Evolutionary conservation across 2,329 filamentous ascomycete genomes (phyloP), one percentile per base, ranked within the genome.

Genomic region (Verticillium albo-atrum): DNA sequence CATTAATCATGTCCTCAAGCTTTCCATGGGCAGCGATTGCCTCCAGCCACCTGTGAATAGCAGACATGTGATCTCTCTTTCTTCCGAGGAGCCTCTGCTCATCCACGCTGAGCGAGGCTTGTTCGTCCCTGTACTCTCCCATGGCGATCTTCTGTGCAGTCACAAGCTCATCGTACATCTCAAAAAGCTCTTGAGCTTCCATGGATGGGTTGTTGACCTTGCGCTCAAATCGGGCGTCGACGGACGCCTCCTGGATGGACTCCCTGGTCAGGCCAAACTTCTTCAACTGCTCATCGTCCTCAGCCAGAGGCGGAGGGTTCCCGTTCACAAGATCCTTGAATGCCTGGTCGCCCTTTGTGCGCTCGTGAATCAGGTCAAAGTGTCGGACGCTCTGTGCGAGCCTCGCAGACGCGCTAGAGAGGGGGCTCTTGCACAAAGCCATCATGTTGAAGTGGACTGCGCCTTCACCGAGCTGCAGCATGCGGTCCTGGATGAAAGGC

Each of bases 371-470:
- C 28, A 67, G 66, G 6, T 68, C 63, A 30, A 83, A 62, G 20
- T 71, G 70, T 63, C 77, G 71, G 58, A 81, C 67, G 53, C 75
- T 78, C 26, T 67, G 62, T 2, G 77, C 76, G 25, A 87, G 76
- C 5, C 72, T 74, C 71, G 61, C 82, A 60, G 69, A 78, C 12
- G 87, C 75, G 3, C 74, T 70, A 14, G 75, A 67, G 2, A 89
- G 72, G 0, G 90, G 87, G 60, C 88, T 89, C 60, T 84, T 82
- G 63, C 89, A 89, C 2, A 97, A 75, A 26, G 91, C 88, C 55
- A 96, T 79, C 37, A 96, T 83, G 63, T 86, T 92, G 74, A 92
- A 96, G n/a, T 88, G 83, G 30, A 91, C 81, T 57, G 86, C 81
- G 12, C 81, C 84, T 34, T 85, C 86, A 62, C 85, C 83, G 63